Evolutionary conservation across 257 asterid genomes (phyloP), one percentile per base, ranked within the genome.

Genomic region (Linderniella brevidens): DNA sequence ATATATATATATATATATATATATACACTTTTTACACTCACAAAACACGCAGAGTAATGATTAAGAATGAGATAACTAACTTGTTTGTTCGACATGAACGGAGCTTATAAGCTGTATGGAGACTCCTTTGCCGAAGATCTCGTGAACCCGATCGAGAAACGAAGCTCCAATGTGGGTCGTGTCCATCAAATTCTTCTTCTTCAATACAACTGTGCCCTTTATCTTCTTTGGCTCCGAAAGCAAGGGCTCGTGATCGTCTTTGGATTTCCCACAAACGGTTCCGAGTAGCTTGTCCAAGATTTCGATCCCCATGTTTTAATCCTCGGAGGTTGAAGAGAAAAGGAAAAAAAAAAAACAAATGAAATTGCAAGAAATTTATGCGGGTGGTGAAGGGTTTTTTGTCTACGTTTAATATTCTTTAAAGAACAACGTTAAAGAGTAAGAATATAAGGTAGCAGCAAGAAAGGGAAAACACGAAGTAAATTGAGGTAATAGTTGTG

Each of bases 81-180:
- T 42, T 41, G 79, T 90, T 79, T 73, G 59, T 7, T 77, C 69
- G 46, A 44, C 32, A 42, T 54, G 63, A 10, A 41, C 67, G 12
- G 86, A 53, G 40, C 90, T 78, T 68, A 87, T 54, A 25, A 87
- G 90, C 73, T 76, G 92, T 4, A 87, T 37, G 0, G 79, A 66
- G 15, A 87, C 77, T 8, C 83, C 75, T 68, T 60, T 71, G 18
- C 83, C 81, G 8, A 72, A 58, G 15, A 74, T 51, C 64, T 88
- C 93, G 9, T 73, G 49, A 41, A 80, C 0, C 10, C 79, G 77
- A 62, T 87, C 97, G 7, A 74, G 48, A 9, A 72, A 0, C 0
- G 92, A 68, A 18, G 92, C 68, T 8, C 65, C 48, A 0, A 63
- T 19, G 50, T 80, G 85, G 0, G 64, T 74, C 19, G 54, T 66